phyloP scores from a whole-genome alignment of 495 filamentous ascomycete species.

The Margaritispora aquatica region DNA sequence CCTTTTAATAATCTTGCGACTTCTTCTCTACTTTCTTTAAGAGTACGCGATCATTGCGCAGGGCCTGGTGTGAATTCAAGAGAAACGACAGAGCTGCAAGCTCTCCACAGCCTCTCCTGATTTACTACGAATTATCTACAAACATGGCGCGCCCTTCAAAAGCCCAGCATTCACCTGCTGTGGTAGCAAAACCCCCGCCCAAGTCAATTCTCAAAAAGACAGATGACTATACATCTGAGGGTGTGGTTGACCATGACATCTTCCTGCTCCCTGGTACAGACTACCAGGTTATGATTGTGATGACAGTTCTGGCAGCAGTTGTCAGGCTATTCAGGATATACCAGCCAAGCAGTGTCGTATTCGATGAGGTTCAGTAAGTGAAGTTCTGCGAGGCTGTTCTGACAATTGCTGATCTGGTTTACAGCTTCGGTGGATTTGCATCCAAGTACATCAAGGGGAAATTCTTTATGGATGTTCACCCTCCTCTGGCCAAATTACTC shows the following conservation, averaged over 20 bases:
- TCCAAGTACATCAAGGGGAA: slow-evolving; percentile 97
- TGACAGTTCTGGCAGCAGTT: slow-evolving; percentile 69
- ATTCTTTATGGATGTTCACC: slow-evolving; percentile 99
- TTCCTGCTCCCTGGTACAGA: slow-evolving; percentile 72
- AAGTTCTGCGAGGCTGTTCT: neutral
- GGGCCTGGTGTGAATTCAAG: slow-evolving; percentile 9
- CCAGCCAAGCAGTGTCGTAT: slow-evolving; percentile 92
- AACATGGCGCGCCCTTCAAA: slow-evolving; percentile 20
- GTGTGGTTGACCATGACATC: slow-evolving; percentile 64
- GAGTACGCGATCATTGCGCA: slow-evolving; percentile 8
- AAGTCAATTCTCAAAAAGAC: slow-evolving; percentile 11
- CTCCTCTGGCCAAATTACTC: slow-evolving; percentile 92
- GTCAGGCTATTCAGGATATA: slow-evolving; percentile 95
- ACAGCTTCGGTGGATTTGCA: slow-evolving; percentile 93
- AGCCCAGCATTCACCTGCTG: slow-evolving; percentile 4
- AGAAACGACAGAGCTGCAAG: slow-evolving; percentile 8
- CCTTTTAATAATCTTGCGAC: slow-evolving; percentile 22
- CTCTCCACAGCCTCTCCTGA: slow-evolving; percentile 12
- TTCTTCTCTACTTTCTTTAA: slow-evolving; percentile 23
- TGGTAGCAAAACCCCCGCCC: neutral
- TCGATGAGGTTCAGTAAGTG: slow-evolving; percentile 96
- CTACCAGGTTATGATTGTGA: slow-evolving; percentile 62
- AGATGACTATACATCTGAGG: slow-evolving; percentile 56
- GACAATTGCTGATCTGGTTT: slow-evolving; percentile 16
- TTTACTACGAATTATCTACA: slow-evolving; percentile 1